phyloP scores from a whole-genome alignment of 192 early-diverging fungal genomes.

The Rhizophlyctis rosea region DNA sequence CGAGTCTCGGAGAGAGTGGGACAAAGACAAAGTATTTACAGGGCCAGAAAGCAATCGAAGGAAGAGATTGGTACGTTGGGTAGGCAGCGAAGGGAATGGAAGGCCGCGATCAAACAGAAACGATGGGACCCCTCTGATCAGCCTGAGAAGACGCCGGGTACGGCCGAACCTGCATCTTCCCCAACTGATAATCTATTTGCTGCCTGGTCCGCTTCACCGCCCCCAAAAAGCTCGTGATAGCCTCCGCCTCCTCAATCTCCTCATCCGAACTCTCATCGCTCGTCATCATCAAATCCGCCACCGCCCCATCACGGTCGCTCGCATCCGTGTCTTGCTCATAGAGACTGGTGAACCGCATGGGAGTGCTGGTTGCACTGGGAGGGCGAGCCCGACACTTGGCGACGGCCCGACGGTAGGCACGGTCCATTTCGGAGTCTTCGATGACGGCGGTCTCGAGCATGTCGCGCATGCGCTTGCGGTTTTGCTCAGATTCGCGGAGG shows the following conservation, averaged over 20 bases:
- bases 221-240: constrained; percentile 6
- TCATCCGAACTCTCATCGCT: not conserved
- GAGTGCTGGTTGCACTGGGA: not conserved
- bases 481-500: constrained; percentile 28
- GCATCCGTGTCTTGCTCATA: not conserved
- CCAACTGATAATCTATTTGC: constrained; percentile 19
- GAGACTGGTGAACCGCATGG: not conserved
- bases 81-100: no score
- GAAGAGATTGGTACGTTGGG: no score
- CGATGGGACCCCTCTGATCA: no score
- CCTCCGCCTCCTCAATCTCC: constrained; percentile 1
- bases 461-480: constrained; percentile 29
- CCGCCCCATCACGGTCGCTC: not conserved
- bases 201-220: constrained; percentile 11
- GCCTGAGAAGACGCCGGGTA: no score
- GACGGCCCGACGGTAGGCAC: constrained; percentile 12
- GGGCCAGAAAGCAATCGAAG: no score
- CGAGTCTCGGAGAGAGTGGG: no score
- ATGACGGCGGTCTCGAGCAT: constrained; percentile 11
- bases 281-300: not conserved
- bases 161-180: constrained; percentile 5
- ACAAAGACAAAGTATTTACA: no score
- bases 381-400: not conserved
- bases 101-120: no score
- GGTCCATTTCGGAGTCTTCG: constrained; percentile 22